Base-by-base conservation (phyloP, 2,329 filamentous ascomycete genomes). In the Plectosphaerella cucumerina region DNA sequence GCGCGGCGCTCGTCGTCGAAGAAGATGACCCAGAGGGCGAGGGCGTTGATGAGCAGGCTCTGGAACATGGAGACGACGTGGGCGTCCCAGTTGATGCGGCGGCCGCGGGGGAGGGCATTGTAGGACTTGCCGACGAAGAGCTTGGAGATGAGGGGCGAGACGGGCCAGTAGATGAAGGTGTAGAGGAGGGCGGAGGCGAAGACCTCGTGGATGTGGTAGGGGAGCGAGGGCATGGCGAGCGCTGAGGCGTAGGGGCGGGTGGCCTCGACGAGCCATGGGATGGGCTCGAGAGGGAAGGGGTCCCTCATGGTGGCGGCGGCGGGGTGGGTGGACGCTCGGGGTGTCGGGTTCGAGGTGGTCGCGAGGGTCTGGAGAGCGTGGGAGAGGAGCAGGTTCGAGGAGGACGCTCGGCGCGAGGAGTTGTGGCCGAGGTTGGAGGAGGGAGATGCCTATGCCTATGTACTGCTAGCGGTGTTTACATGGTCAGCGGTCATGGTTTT, bases 51-150 rank as follows among this genome's bases (percentile, higher is more conserved):
- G 50, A 90, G 70, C 31, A 77, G 73, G 65, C 84, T 86, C 76
- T 95, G 90, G 50, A 89, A 75, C 58, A 94, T 79, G n/a, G 87
- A 91, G 31, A 94, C 89, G 50, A 93, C 85, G 65, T 93, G 90
- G 21, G 90, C 86, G 66, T 95, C 84, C 90, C 90, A 94, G 75
- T 88, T 94, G 55, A 90, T 75, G 43, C 70, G 70, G 63, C 78
- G 80, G 51, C 86, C 89, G 50, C 80, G 77, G 22, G 74, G 70
- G 46, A 83, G 80, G 59, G 90, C 77, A 31, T 73, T 65, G 70
- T 94, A 94, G 58, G 80, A 75, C 44, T 74, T 60, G 3, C 86
- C 82, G 56, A 87, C 84, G 53, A 90, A 65, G 51, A 72, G 62
- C 44, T 70, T 74, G 33, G 87, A 91, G 34, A 92, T 49, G 39